Conservation (phyloP, 2,329 filamentous ascomycete species). For the Zymoseptoria ardabiliae region DNA sequence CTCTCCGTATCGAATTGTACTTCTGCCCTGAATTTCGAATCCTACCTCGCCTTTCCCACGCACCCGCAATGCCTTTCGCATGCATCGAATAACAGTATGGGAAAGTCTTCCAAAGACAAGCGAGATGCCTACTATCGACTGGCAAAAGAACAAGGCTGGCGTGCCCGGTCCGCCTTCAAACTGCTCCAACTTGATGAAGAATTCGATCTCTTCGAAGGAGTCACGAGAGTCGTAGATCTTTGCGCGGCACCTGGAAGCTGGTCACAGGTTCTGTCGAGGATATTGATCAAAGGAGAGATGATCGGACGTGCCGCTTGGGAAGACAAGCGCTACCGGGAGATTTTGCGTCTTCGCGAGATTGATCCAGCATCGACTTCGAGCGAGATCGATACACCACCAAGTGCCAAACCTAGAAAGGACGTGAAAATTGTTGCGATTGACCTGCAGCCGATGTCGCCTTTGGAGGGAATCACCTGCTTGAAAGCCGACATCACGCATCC, state of each 20-base stretch:
- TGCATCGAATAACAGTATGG: slow-evolving; percentile 18
- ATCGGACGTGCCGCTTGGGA: slow-evolving; percentile 84
- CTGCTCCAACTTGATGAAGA: slow-evolving; percentile 92
- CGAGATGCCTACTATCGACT: slow-evolving; percentile 96
- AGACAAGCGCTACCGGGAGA: slow-evolving; percentile 60
- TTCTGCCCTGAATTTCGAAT: neutral
- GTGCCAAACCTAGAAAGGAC: slow-evolving; percentile 32
- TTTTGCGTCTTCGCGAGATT: slow-evolving; percentile 15
- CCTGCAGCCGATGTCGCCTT: slow-evolving; percentile 86
- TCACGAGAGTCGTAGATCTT: slow-evolving; percentile 88
- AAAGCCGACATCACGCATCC: slow-evolving; percentile 97
- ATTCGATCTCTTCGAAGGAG: slow-evolving; percentile 86
- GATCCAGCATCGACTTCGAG: neutral
- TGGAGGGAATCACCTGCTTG: slow-evolving; percentile 85
- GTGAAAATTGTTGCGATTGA: slow-evolving; percentile 96
- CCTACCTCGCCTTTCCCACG: neutral
- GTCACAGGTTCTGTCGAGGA: slow-evolving; percentile 91
- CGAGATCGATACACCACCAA: neutral
- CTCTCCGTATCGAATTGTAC: neutral
- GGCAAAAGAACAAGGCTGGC: slow-evolving; percentile 98
- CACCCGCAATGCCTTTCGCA: neutral
- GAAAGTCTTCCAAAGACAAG: slow-evolving; percentile 96
- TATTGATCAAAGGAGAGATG: slow-evolving; percentile 86
- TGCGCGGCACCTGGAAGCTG: slow-evolving; percentile 94
- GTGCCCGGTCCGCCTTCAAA: slow-evolving; percentile 92